Conservation (phyloP, 2,329 filamentous ascomycete genomes). For the Xylaria sp. region DNA sequence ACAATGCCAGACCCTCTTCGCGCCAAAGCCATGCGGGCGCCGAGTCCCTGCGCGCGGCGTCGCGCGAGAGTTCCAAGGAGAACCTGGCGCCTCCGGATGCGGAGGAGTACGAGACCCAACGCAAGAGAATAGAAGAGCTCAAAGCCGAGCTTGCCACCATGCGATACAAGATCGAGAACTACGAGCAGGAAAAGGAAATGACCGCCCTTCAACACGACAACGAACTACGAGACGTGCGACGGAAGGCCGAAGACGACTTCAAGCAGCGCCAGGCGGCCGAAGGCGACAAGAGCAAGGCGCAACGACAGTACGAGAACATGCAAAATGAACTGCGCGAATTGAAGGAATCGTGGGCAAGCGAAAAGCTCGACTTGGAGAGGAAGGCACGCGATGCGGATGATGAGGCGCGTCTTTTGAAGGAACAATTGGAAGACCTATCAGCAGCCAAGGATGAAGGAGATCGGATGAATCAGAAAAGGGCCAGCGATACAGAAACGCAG, state of each 20-base stretch:
- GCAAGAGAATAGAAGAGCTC: conserved; percentile 70
- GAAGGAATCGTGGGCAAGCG: conserved; percentile 52
- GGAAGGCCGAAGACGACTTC: conserved; percentile 84
- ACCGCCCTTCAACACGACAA: conserved; percentile 76
- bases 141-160: conserved; percentile 88
- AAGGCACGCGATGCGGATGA: conserved; percentile 72
- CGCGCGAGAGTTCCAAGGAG: conserved; percentile 61
- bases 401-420: conserved; percentile 71
- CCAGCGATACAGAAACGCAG: conserved; percentile 57
- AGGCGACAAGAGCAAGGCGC: conserved; percentile 52
- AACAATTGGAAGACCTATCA: conserved; percentile 76
- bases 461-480: conserved; percentile 59
- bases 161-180: conserved; percentile 82
- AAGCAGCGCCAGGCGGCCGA: conserved; percentile 66
- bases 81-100: conserved; percentile 61
- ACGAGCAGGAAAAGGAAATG: conserved; percentile 87
- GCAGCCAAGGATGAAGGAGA: conserved; percentile 70
- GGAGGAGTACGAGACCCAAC: conserved; percentile 62
- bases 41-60: conserved; percentile 48
- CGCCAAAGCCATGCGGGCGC: conserved; percentile 44
- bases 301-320: conserved; percentile 52
- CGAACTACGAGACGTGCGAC: conserved; percentile 78
- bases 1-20: conserved; percentile 41
- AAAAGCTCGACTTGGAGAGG: conserved; percentile 68
- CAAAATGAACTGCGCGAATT: conserved; percentile 56